phyloP scores from a whole-genome alignment of 331 rosid genomes.

The Pyrus hybrid region DNA sequence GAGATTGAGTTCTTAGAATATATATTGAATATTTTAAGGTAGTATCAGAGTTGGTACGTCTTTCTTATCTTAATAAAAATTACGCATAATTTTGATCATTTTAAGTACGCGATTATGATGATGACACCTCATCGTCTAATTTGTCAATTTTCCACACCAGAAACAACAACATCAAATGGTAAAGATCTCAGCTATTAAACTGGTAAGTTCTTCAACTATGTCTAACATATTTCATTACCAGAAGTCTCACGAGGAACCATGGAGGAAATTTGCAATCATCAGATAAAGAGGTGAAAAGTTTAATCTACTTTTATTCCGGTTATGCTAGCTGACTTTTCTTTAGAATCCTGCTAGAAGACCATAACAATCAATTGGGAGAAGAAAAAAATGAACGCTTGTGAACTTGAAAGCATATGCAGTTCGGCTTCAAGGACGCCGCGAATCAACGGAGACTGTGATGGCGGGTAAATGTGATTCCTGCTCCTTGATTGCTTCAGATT shows the following conservation, averaged over 20 bases:
- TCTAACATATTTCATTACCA: not conserved
- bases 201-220: not conserved
- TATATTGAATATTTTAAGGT: too few relatives aligned
- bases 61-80: too few relatives aligned
- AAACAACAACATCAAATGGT: not conserved
- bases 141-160: not conserved
- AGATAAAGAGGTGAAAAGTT: not conserved
- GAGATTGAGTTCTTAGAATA: too few relatives aligned
- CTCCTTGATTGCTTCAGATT: conserved; percentile 38
- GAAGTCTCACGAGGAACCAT: not conserved
- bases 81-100: too few relatives aligned
- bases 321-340: not conserved
- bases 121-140: not conserved
- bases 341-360: not conserved
- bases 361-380: not conserved
- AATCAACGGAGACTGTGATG: conserved; percentile 31
- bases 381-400: not conserved
- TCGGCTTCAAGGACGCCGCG: conserved; percentile 20
- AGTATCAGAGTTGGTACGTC: too few relatives aligned
- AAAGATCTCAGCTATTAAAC: not conserved
- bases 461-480: conserved; percentile 42
- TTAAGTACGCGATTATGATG: too few relatives aligned
- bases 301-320: not conserved
- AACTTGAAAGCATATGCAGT: not conserved
- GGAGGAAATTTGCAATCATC: not conserved